Percentiles rank a stretch among this genome's conserved stretches.
Evolutionary conservation across 352 stramenopile genomes (phyloP).

Genomic region (Phytophthora pisi): DNA sequence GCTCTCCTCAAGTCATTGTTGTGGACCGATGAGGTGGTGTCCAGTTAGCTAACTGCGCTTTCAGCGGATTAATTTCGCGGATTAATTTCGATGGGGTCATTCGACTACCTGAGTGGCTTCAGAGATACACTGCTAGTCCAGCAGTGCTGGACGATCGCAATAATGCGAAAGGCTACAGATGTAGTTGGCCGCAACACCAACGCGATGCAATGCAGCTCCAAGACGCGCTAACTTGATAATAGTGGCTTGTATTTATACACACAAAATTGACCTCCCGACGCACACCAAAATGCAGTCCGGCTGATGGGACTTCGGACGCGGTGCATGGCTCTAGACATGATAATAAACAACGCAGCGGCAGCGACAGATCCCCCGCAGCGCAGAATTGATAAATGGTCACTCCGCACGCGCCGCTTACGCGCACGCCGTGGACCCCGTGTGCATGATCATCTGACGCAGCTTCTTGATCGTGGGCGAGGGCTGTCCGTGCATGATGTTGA

Average conservation of each 20-base stretch:
- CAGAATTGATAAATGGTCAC: slow-evolving; percentile 18
- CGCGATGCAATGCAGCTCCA: background rate
- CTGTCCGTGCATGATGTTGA: slow-evolving; percentile 61
- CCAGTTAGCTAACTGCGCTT: slow-evolving; percentile 8
- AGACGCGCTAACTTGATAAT: slow-evolving; percentile 20
- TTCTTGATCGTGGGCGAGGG: slow-evolving; percentile 74
- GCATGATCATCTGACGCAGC: slow-evolving; percentile 61
- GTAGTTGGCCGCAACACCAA: background rate
- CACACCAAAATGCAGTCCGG: slow-evolving; percentile 25
- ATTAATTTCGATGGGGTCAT: slow-evolving; percentile 8
- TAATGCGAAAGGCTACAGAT: background rate
- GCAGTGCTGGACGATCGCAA: background rate
- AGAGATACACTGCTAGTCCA: background rate
- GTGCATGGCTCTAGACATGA: slow-evolving; percentile 34
- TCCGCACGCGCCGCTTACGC: slow-evolving; percentile 21
- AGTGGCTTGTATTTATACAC: slow-evolving; percentile 41
- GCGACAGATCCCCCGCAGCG: slow-evolving; percentile 7
- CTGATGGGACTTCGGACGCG: slow-evolving; percentile 6
- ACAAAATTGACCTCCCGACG: slow-evolving; percentile 35
- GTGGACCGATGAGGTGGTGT: background rate
- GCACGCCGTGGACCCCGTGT: slow-evolving; percentile 46
- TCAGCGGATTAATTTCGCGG: background rate
- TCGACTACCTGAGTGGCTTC: background rate
- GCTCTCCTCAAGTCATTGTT: background rate
- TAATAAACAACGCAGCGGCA: slow-evolving; percentile 41